Evolutionary conservation across 2,329 filamentous ascomycete genomes (phyloP), one percentile per base, ranked within the genome.

Genomic region (Graphilbum ipis-grandicollis): DNA sequence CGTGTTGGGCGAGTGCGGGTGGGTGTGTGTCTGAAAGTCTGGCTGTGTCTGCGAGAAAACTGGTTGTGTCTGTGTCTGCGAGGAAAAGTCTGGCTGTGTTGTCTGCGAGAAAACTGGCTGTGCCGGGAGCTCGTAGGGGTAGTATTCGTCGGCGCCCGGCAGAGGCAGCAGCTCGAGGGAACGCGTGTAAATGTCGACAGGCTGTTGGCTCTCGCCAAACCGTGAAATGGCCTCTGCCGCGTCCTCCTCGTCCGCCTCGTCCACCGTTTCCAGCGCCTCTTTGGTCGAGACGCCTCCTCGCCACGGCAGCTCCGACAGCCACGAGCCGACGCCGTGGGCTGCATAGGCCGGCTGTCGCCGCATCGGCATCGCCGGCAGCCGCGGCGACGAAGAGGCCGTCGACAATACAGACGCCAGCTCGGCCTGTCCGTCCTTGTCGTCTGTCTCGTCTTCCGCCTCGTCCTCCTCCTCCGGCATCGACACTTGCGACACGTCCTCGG

Each of bases 161-260:
- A 13, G 36, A 1, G 19, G 34, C 6, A 45, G 34, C 37, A 44
- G 14, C 17, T 42, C 31, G 12, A 46, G 32, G 9, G 44, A 46
- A 8, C 35, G 35, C n/a, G 44, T 46, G 30, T 46, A 46, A 9
- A 40, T 38, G 39, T 46, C 44, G 2, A 40, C n/a, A 35, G 19
- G 14, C 33, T 34, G 19, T 15, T 33, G 13, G 7, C 5, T 10
- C 15, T 26, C 25, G 21, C 18, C n/a, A n/a, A n/a, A n/a, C n/a
- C n/a, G n/a, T n/a, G n/a, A n/a, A n/a, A n/a, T 30, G 28, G 10
- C 31, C 4, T 31, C 30, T 12, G 31, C 33, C 2, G 10, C 5
- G 8, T 25, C 34, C 5, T 37, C 12, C 13, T 33, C 30, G 2
- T 18, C 12, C 14, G 31, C 25, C 2, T 19, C 26, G 3, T 31